phyloP scores from a whole-genome alignment of 768 basidiomycete species.

The Boletus rex-veris region DNA sequence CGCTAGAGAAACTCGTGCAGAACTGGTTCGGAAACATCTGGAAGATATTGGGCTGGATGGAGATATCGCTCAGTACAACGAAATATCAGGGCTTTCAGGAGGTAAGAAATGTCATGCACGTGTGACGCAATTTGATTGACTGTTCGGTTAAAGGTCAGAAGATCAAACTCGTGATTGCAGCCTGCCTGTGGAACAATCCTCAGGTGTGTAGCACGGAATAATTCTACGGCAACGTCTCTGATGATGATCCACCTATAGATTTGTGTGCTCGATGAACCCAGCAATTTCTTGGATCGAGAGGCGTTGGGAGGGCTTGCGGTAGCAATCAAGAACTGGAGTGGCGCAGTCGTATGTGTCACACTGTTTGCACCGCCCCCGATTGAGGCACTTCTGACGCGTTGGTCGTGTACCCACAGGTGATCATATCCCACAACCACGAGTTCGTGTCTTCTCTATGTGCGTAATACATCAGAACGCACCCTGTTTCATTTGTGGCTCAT shows the following conservation, averaged over 20 bases:
- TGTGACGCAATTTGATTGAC: conserved; percentile 13
- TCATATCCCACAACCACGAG: conserved; percentile 95
- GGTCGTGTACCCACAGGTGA: conserved; percentile 61
- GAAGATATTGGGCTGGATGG: conserved; percentile 96
- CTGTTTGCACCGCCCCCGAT: conserved; percentile 15
- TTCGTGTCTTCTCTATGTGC: conserved; percentile 79
- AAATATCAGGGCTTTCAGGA: conserved; percentile 91
- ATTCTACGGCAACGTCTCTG: conserved; percentile 1
- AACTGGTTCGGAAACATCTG: conserved; percentile 84
- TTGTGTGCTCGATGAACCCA: conserved; percentile 84
- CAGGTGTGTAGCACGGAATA: conserved; percentile 48
- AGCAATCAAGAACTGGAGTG: conserved; percentile 93
- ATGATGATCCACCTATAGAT: conserved; percentile 26
- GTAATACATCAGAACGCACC: conserved; percentile 28
- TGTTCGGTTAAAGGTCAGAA: conserved; percentile 67
- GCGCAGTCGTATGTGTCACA: conserved; percentile 62
- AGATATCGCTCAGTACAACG: conserved; percentile 97
- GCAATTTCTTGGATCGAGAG: conserved; percentile 97
- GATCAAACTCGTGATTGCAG: conserved; percentile 93
- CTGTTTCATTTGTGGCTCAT: conserved; percentile 18
- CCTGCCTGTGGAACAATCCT: conserved; percentile 94
- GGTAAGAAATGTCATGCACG: conserved; percentile 43
- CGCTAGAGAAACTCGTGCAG: conserved; percentile 75
- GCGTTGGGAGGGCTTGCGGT: conserved; percentile 92
- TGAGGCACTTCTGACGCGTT: conserved; percentile 14